Percentiles rank a stretch among this genome's conserved stretches.
Conservation (phyloP, 1,139 yeast genomes). For the Pichia sp. region DNA sequence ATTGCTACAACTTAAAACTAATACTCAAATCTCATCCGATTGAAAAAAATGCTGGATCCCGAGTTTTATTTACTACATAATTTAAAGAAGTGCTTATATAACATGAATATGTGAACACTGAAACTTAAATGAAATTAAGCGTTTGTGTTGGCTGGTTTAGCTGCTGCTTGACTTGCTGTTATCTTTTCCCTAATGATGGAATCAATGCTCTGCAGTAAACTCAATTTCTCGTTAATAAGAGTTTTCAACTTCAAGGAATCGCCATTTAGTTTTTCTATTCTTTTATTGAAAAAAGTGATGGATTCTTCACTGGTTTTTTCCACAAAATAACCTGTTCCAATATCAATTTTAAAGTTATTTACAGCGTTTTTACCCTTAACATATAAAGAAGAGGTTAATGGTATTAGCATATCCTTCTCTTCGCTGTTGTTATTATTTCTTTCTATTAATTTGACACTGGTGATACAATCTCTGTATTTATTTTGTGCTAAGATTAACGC, state of each 20-base stretch:
- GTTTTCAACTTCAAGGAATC: slow-evolving; percentile 70
- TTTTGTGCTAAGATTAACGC: slow-evolving; percentile 79
- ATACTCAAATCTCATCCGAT: too few relatives aligned
- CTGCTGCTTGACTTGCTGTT: slow-evolving; percentile 9
- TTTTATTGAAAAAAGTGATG: slow-evolving; percentile 60
- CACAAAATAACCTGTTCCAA: slow-evolving; percentile 93
- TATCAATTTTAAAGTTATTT: slow-evolving; percentile 76
- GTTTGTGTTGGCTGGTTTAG: background rate
- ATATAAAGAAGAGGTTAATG: slow-evolving; percentile 81
- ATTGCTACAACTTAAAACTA: too few relatives aligned
- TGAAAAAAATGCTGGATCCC: too few relatives aligned
- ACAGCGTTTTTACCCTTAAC: slow-evolving; percentile 72
- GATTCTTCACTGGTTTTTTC: slow-evolving; percentile 71
- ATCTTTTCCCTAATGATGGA: slow-evolving; percentile 36
- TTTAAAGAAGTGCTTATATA: too few relatives aligned
- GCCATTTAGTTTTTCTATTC: slow-evolving; percentile 61
- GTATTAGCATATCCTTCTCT: slow-evolving; percentile 58
- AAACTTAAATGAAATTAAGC: too few relatives aligned
- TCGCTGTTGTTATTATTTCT: slow-evolving; percentile 29
- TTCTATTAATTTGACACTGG: slow-evolving; percentile 51
- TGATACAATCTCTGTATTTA: slow-evolving; percentile 75
- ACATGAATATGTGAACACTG: too few relatives aligned
- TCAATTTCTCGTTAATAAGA: slow-evolving; percentile 61
- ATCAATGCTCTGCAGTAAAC: slow-evolving; percentile 43
- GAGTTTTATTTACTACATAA: too few relatives aligned